A percentile compares a stretch with the other conserved stretches of the same genome.
phyloP scores from a whole-genome alignment of 306 rosid genomes.

The Quercus cerris region DNA sequence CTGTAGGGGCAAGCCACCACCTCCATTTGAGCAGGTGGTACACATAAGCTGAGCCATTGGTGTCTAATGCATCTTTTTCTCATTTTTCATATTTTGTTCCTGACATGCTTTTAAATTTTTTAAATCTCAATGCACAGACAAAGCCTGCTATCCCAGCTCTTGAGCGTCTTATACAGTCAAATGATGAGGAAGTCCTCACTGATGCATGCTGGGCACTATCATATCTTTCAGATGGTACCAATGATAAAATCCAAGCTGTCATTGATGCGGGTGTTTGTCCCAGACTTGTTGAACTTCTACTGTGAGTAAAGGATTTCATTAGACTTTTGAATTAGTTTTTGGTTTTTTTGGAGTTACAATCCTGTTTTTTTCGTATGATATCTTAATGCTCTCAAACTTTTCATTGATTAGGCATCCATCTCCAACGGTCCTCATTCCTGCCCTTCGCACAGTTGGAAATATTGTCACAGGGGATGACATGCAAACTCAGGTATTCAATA shows the following conservation, averaged over 20 bases:
- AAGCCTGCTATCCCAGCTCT: constrained; percentile 87
- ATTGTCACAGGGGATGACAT: constrained; percentile 86
- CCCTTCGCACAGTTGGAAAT: constrained; percentile 95
- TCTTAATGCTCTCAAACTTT: constrained; percentile 15
- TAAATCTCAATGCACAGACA: constrained; percentile 46
- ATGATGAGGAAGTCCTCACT: constrained; percentile 89
- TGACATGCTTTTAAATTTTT: neutral
- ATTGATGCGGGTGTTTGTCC: constrained; percentile 77
- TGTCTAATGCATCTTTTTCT: neutral
- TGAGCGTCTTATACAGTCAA: constrained; percentile 76
- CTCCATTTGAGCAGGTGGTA: constrained; percentile 67
- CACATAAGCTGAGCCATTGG: neutral
- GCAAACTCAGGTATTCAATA: constrained; percentile 69
- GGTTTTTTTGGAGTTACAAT: neutral
- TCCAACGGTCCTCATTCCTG: constrained; percentile 82
- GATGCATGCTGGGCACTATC: constrained; percentile 96
- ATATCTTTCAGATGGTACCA: constrained; percentile 85
- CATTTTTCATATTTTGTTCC: neutral
- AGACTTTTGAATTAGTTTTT: neutral
- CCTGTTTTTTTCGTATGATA: neutral
- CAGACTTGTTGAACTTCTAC: constrained; percentile 74
- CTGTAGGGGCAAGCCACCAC: constrained; percentile 95
- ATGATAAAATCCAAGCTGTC: constrained; percentile 91
- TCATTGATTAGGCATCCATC: constrained; percentile 61
- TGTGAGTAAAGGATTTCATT: constrained; percentile 46